These are phyloP conservation scores for Cryptosporidium muris DNA, from an alignment of 169 alveolate species.

Conservation along the genomic window DNA sequence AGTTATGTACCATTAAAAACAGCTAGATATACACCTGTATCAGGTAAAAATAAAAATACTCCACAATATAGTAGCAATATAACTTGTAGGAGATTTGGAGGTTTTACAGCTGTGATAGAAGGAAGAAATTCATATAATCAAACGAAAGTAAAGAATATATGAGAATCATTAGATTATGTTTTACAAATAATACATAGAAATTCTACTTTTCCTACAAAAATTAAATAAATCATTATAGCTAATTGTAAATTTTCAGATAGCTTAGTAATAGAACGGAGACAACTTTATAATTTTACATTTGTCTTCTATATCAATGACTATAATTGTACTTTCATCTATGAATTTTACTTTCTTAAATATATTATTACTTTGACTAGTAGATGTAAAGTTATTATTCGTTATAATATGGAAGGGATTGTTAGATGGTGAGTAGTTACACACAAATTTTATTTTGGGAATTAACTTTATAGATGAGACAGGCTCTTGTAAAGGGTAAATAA, in stretches of 20 bases:
- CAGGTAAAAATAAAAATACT: neutral
- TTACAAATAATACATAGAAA: too few relatives aligned
- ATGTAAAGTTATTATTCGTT: conserved; percentile 3
- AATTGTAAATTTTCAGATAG: neutral
- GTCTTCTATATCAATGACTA: conserved; percentile 19
- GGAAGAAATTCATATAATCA: too few relatives aligned
- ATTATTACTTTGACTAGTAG: conserved; percentile 17
- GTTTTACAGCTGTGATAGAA: too few relatives aligned
- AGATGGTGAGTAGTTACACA: conserved; percentile 1
- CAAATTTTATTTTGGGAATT: conserved; percentile 16
- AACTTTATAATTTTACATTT: conserved; percentile 33
- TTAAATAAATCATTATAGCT: neutral
- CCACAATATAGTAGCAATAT: too few relatives aligned
- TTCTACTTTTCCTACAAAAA: too few relatives aligned
- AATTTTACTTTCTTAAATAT: conserved; percentile 4
- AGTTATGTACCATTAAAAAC: conserved; percentile 38
- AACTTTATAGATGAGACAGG: neutral
- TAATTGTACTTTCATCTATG: conserved; percentile 9
- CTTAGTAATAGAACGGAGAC: conserved; percentile 21
- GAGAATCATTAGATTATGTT: too few relatives aligned
- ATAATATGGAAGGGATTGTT: conserved; percentile 44
- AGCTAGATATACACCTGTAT: neutral
- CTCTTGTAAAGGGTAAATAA: conserved; percentile 2
- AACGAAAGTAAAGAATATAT: too few relatives aligned
- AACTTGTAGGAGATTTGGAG: too few relatives aligned